phyloP scores from a whole-genome alignment of 2,329 filamentous ascomycete genomes.

The Aureobasidium sp. region DNA sequence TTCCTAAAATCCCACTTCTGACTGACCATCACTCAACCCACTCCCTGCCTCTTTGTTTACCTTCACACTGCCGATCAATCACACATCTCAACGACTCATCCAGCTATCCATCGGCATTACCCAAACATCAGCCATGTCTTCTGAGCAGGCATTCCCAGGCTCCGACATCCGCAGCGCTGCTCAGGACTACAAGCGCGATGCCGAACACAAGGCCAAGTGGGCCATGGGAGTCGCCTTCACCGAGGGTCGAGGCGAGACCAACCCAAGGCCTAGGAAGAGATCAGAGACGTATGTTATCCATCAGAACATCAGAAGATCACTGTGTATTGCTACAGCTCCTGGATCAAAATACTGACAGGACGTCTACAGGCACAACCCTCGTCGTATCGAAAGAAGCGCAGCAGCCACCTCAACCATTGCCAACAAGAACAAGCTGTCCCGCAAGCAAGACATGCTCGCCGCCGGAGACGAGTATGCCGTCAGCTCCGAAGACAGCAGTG shows the following conservation, averaged over 20 bases:
- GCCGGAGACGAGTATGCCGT: constrained; percentile 21
- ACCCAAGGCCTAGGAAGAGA: constrained; percentile 29
- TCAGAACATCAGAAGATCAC: no score
- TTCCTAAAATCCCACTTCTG: background rate
- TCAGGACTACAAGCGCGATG: constrained; percentile 46
- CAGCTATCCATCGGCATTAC: background rate
- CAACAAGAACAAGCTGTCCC: constrained; percentile 25
- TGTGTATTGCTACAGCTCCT: no score
- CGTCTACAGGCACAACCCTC: constrained; percentile 21
- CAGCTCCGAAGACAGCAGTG: constrained; percentile 11
- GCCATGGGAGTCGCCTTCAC: constrained; percentile 35
- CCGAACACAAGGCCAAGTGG: constrained; percentile 46
- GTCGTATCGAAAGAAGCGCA: constrained; percentile 25
- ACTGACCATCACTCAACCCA: background rate
- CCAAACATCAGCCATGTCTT: constrained; percentile 33
- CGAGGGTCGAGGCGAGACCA: constrained; percentile 24
- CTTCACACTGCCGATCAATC: background rate
- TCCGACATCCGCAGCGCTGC: constrained; percentile 49
- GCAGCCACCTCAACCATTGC: constrained; percentile 25
- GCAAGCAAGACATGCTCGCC: constrained; percentile 40
- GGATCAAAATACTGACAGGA: background rate
- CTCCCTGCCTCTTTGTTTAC: background rate
- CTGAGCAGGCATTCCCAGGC: constrained; percentile 41
- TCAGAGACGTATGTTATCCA: constrained; percentile 27
- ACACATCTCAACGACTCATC: background rate